These are phyloP conservation scores for Themeda triandra DNA, from an alignment of 176 grass and related monocot genomes.

Conservation along the genomic window DNA sequence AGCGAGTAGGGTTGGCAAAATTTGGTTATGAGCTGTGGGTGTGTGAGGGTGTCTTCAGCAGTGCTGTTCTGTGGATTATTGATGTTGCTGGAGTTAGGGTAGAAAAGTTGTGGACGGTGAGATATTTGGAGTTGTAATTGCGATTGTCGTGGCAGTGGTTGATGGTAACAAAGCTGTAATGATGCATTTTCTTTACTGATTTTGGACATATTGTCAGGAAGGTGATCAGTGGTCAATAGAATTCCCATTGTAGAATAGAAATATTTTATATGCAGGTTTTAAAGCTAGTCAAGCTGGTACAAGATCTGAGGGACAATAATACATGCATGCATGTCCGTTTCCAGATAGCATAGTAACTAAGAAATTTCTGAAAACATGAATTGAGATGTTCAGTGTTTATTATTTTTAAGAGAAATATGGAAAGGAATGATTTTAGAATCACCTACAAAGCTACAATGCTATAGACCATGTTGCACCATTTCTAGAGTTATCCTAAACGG, in stretches of 20 bases:
- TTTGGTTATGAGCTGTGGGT: background rate
- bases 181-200: background rate
- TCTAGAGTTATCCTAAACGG: background rate
- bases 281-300: background rate
- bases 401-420: background rate
- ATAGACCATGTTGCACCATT: background rate
- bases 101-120: background rate
- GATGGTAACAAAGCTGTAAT: background rate
- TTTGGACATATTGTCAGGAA: background rate
- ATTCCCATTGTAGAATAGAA: background rate
- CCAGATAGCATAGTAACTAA: background rate
- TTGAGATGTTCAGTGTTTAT: background rate
- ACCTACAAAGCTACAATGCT: background rate
- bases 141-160: background rate
- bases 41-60: background rate
- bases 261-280: background rate
- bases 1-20: background rate
- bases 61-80: background rate
- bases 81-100: background rate
- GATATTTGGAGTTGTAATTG: background rate
- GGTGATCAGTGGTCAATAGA: background rate
- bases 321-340: background rate
- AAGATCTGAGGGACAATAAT: background rate
- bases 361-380: background rate
- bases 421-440: background rate